These are phyloP conservation scores for Cokeromyces recurvatus DNA, from an alignment of 371 early-diverging fungal species.

Conservation along the genomic window DNA sequence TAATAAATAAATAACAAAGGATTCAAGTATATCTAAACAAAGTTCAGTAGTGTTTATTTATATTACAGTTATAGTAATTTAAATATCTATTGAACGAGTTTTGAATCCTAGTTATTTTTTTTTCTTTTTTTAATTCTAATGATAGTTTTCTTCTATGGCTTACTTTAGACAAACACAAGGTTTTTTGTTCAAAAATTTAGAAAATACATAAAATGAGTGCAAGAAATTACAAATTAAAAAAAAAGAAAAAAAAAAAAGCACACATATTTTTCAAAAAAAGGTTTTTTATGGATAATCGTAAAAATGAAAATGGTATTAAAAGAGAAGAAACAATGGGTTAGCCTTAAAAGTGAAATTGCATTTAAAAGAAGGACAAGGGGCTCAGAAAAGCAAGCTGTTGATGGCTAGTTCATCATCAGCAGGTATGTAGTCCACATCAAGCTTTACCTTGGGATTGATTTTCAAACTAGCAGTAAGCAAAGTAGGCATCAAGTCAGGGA, in stretches of 20 bases:
- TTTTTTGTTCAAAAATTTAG: conserved; percentile 1
- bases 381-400: conserved; percentile 3
- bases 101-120: no score
- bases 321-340: conserved; percentile 1
- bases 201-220: conserved; percentile 8
- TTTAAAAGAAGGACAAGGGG: conserved; percentile 4
- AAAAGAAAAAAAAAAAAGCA: no score
- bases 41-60: no score
- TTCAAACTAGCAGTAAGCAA: conserved; percentile 2
- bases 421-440: conserved; percentile 5
- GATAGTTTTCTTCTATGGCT: no score
- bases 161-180: no score
- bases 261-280: conserved; percentile 3
- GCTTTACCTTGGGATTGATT: conserved; percentile 5
- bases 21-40: no score
- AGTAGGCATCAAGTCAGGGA: conserved; percentile 4
- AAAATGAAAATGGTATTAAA: conserved; percentile 1
- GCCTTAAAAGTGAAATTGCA: conserved; percentile 3
- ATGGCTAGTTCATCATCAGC: conserved; percentile 1
- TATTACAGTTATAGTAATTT: no score
- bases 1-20: no score
- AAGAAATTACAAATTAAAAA: background rate
- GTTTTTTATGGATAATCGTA: background rate
- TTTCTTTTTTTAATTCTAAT: no score
- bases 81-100: no score